Base-by-base conservation (phyloP, 2,329 filamentous ascomycete species). In the Purpureocillium lavendulum region DNA sequence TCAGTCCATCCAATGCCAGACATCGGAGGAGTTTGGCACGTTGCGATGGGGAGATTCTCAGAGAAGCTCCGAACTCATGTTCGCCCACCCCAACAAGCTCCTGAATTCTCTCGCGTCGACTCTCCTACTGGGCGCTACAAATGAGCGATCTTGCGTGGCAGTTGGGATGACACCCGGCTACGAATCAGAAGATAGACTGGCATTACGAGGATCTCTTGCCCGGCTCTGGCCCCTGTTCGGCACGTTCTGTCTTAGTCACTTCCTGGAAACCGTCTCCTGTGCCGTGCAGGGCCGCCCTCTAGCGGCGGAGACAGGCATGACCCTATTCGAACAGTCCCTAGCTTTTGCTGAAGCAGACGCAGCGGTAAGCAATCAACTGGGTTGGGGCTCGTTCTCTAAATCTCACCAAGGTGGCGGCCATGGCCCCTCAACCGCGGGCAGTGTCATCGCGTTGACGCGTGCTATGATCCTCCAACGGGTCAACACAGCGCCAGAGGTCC, bases 271-370 rank as follows among this genome's bases (percentile, higher is more conserved):
- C 0, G 65, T 97, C 9, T 83, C 84, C 4, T 94, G 87, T 58
- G 87, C 90, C 9, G 73, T 97, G 7, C 87, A 95, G 58, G 90
- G 90, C 26, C 79, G 84, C 3, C 75, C 79, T 3, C 76, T 87
- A 1, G 77, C 84, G 46, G 83, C 86, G 1, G 92, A 97, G 62
- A 94, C 87, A 2, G 89, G 88, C 14, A 95, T 97, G 86, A 95
- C 89, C 0, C 75, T 96, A 2, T 95, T 97, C 53, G 92, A 98
- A 58, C 89, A 96, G 55, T 96, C 89, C 0, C 70, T 98, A 8
- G 90, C 90, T 3, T 98, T 97, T 64, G 87, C 90, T 10, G 92
- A 98, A 61, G 90, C 90, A 8, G 92, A 98, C 58, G 83, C 86
- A 24, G 84, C 89, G 47, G 81, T 96, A 34, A 82, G 81, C 50